Evolutionary conservation across 2,329 filamentous ascomycete species (phyloP).

Genomic region (Nothophaeocryptopus gaeumannii): DNA sequence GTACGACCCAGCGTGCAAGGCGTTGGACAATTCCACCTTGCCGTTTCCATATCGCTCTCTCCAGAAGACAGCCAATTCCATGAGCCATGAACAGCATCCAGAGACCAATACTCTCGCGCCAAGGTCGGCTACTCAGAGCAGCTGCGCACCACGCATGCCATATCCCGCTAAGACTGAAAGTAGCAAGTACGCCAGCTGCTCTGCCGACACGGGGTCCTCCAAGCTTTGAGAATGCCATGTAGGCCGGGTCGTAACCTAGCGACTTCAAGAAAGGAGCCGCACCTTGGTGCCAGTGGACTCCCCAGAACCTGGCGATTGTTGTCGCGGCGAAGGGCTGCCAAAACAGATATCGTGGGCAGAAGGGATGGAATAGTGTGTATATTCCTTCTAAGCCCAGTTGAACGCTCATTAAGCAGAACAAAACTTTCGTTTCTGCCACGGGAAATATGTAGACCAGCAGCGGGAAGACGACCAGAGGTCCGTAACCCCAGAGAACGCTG

Average conservation of each 20-base stretch:
- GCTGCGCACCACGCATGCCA: conserved; percentile 15
- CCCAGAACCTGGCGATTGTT: conserved; percentile 6
- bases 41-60: conserved; percentile 5
- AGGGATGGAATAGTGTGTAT: conserved; percentile 1
- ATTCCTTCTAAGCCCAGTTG: conserved; percentile 1
- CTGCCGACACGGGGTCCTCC: neutral
- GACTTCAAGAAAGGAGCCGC: conserved; percentile 8
- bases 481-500: neutral
- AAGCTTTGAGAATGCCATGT: neutral
- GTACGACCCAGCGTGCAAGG: conserved; percentile 6
- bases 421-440: conserved; percentile 4
- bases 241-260: conserved; percentile 5
- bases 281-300: conserved; percentile 12
- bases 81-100: conserved; percentile 9
- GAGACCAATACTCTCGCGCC: conserved; percentile 1
- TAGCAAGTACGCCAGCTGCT: conserved; percentile 4
- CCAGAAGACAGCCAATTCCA: conserved; percentile 10
- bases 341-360: conserved; percentile 4
- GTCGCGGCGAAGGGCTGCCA: conserved; percentile 3
- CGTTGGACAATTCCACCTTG: conserved; percentile 3
- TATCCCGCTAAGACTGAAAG: conserved; percentile 11
- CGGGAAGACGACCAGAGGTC: neutral
- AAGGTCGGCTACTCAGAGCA: neutral
- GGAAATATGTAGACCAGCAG: conserved; percentile 3
- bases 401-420: conserved; percentile 2